These are phyloP conservation scores for Dictyostelium firmibasis DNA, from an alignment of 78 protist genomes.

Conservation along the genomic window DNA sequence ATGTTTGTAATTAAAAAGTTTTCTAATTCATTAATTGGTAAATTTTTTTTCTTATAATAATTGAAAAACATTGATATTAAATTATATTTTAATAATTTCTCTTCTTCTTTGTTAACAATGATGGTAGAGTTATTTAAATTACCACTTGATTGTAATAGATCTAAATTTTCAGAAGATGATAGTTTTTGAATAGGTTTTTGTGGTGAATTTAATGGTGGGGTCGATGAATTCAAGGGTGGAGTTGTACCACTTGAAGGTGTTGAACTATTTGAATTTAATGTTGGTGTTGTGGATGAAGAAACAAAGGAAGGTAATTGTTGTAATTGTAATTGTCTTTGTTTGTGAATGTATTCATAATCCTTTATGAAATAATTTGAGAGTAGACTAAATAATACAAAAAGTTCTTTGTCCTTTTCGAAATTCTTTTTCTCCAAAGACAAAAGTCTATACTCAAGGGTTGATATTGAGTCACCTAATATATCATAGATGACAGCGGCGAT, in stretches of 20 bases:
- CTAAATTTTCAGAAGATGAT: conserved; percentile 10
- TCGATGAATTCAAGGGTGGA: conserved; percentile 17
- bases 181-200: conserved; percentile 4
- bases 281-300: background rate
- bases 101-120: background rate
- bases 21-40: conserved; percentile 34
- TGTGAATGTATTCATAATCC: background rate
- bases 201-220: background rate
- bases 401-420: conserved; percentile 26
- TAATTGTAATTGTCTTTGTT: background rate
- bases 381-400: background rate
- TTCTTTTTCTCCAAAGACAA: conserved; percentile 13
- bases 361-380: conserved; percentile 26
- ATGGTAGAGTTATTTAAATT: background rate
- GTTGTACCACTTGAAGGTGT: background rate
- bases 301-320: background rate
- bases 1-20: background rate
- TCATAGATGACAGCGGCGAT: conserved; percentile 42
- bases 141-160: background rate
- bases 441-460: conserved; percentile 57
- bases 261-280: background rate
- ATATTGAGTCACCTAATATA: conserved; percentile 20
- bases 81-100: background rate
- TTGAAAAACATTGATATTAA: conserved; percentile 10
- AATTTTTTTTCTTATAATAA: conserved; percentile 33